A percentile compares a stretch with the other conserved stretches of the same genome.
These are phyloP conservation scores for Hericium coralloides DNA, from an alignment of 768 basidiomycete genomes.

Conservation along the genomic window DNA sequence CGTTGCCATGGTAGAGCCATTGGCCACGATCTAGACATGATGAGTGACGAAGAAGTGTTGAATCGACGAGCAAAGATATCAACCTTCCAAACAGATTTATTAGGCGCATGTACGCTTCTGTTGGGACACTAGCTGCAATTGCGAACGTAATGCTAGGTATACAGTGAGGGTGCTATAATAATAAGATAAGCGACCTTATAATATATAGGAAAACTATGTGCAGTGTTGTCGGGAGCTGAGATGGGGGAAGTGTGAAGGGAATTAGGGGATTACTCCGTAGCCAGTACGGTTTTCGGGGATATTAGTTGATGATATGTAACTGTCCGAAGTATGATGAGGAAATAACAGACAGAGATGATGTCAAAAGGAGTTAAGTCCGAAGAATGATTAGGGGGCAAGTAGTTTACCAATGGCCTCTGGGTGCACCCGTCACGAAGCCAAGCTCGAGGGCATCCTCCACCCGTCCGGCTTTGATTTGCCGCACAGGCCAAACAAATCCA, in stretches of 20 bases:
- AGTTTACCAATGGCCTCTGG: slow-evolving; percentile 45
- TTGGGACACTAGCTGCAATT: background rate
- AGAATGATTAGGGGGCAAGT: background rate
- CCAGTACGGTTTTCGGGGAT: background rate
- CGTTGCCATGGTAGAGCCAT: too few species aligned
- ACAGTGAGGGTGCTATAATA: background rate
- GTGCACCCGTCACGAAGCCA: slow-evolving; percentile 35
- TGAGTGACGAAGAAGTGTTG: too few species aligned
- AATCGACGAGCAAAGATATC: too few species aligned
- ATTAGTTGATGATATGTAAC: background rate
- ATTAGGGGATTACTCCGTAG: background rate
- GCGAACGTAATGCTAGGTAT: slow-evolving; percentile 1
- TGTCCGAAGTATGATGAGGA: background rate
- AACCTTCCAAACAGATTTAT: too few species aligned
- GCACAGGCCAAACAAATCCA: slow-evolving; percentile 39
- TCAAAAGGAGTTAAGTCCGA: background rate
- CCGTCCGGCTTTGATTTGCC: slow-evolving; percentile 28
- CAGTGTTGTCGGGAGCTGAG: background rate
- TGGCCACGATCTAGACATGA: too few species aligned
- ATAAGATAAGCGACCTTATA: background rate
- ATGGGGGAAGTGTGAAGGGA: background rate
- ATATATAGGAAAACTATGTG: background rate
- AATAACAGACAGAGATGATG: background rate
- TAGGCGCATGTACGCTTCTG: background rate
- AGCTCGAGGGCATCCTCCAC: slow-evolving; percentile 45